phyloP scores from a whole-genome alignment of 805 yeast species.

The Ogataea paraovalis region DNA sequence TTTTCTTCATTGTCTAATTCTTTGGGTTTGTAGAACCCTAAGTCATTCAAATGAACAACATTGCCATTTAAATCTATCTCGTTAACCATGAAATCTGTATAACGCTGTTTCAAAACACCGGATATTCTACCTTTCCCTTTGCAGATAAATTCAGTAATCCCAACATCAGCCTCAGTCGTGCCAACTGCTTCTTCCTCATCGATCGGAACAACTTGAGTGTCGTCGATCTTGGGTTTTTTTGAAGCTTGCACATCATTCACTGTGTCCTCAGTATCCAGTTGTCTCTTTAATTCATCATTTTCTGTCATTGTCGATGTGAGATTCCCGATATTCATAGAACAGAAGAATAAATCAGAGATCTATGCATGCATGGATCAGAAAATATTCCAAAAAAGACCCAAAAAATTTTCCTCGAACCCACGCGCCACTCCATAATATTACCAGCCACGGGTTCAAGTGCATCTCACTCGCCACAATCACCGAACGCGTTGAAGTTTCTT shows the following conservation, averaged over 20 bases:
- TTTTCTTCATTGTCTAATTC: not conserved
- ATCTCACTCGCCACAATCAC: not conserved
- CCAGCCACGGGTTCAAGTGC: not conserved
- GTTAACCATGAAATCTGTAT: constrained; percentile 90
- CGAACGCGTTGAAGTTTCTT: not conserved
- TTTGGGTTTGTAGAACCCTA: constrained; percentile 39
- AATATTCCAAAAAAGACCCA: no score
- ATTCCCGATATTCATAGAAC: no score
- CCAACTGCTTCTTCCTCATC: constrained; percentile 28
- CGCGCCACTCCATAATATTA: no score
- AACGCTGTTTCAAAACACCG: constrained; percentile 83
- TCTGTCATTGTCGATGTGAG: constrained; percentile 4
- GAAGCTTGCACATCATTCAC: not conserved
- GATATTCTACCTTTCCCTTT: constrained; percentile 55
- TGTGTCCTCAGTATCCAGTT: not conserved
- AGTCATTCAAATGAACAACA: constrained; percentile 72
- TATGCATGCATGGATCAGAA: no score
- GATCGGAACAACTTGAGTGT: not conserved
- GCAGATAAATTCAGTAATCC: constrained; percentile 70
- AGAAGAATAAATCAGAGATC: no score
- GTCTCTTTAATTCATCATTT: constrained; percentile 6
- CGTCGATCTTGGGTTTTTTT: constrained; percentile 5
- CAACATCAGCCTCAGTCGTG: constrained; percentile 76
- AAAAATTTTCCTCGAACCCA: not conserved
- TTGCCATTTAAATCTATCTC: constrained; percentile 69